Conservation (phyloP, 108 stramenopile species). For the Cafeteria roenbergensis region DNA sequence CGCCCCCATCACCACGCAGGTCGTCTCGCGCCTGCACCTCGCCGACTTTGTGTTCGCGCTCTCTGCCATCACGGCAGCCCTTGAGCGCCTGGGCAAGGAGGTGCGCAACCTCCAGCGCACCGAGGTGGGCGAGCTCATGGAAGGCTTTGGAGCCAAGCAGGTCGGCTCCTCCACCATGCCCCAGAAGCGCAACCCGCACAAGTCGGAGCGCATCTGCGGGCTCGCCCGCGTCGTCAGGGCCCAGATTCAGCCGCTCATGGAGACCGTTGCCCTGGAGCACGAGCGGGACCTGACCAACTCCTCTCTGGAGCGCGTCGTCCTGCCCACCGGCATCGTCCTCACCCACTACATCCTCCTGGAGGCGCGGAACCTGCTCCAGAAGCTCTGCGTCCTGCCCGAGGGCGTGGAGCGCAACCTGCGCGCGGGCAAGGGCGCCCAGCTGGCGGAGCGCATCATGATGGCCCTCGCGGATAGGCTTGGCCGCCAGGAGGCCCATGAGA, state of each 20-base stretch:
- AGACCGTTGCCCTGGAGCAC: too few relatives aligned
- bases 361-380: too few relatives aligned
- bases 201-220: conserved; percentile 80
- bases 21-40: conserved; percentile 96
- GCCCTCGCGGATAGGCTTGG: too few relatives aligned
- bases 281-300: too few relatives aligned
- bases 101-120: conserved; percentile 87
- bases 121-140: conserved; percentile 91
- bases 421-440: too few relatives aligned
- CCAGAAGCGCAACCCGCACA: conserved; percentile 93
- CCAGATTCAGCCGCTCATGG: conserved; percentile 61
- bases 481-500: too few relatives aligned
- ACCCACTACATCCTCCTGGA: too few relatives aligned
- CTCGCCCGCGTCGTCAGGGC: conserved; percentile 84
- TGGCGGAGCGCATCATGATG: too few relatives aligned
- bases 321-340: too few relatives aligned
- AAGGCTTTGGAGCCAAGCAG: conserved; percentile 79
- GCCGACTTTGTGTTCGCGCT: conserved; percentile 68
- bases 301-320: too few relatives aligned
- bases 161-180: conserved; percentile 95
- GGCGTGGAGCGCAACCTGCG: too few relatives aligned
- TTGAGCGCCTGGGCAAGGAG: conserved; percentile 96
- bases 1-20: conserved; percentile 85
- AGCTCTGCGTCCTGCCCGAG: too few relatives aligned
- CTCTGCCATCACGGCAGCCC: conserved; percentile 79